Conservation (phyloP, 345 rosid species). For the Citrus trifoliata region DNA sequence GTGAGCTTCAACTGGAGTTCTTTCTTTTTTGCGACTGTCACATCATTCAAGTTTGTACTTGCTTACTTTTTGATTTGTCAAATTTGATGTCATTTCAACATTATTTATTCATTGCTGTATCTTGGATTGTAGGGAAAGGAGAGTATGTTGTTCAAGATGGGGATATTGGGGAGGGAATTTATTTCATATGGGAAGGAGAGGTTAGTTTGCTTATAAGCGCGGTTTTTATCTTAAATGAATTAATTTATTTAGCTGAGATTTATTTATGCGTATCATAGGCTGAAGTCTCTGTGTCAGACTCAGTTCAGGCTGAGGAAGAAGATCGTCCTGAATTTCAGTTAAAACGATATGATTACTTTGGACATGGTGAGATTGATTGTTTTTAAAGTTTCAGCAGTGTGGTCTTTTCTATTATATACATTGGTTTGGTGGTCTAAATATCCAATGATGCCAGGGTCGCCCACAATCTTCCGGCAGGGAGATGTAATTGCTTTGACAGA, state of each 20-base stretch:
- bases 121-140: conserved; percentile 55
- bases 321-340: conserved; percentile 65
- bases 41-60: neutral
- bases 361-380: conserved; percentile 52
- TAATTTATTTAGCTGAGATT: neutral
- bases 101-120: neutral
- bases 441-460: conserved; percentile 39
- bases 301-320: conserved; percentile 51
- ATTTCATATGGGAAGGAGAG: conserved; percentile 89
- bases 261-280: conserved; percentile 44
- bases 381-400: neutral
- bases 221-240: neutral
- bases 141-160: conserved; percentile 69
- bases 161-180: conserved; percentile 74
- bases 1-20: conserved; percentile 22
- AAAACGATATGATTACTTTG: conserved; percentile 83
- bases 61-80: neutral
- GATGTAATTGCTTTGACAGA: conserved; percentile 75
- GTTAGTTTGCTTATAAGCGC: conserved; percentile 32
- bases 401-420: neutral
- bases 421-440: neutral
- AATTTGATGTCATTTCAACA: neutral
- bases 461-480: conserved; percentile 50
- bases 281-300: conserved; percentile 54
- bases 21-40: neutral